Conservation (phyloP, 768 basidiomycete species). For the Rhizopogon vinicolor region DNA sequence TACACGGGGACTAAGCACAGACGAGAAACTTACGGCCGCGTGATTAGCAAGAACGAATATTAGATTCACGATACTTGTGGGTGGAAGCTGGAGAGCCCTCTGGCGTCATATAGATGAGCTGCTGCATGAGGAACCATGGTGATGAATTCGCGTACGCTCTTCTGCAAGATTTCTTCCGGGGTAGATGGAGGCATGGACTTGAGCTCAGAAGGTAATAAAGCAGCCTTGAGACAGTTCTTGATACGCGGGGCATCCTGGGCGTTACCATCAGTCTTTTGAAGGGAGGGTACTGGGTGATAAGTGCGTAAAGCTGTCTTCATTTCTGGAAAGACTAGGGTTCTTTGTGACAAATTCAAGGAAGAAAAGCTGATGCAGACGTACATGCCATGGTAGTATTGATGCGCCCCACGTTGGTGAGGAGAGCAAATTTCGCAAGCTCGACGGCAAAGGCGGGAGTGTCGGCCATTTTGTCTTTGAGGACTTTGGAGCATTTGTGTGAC, state of each 20-base stretch:
- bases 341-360: conserved; percentile 11
- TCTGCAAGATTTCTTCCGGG: conserved; percentile 68
- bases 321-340: conserved; percentile 73
- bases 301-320: conserved; percentile 89
- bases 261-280: conserved; percentile 85
- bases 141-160: conserved; percentile 44
- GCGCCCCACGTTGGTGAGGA: conserved; percentile 84
- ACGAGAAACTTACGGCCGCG: conserved; percentile 51
- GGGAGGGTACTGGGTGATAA: conserved; percentile 84
- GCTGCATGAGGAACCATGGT: conserved; percentile 4
- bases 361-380: conserved; percentile 31
- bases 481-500: conserved; percentile 82
- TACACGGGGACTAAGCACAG: conserved; percentile 5
- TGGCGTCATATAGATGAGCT: conserved; percentile 21
- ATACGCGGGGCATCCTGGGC: conserved; percentile 89
- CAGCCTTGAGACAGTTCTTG: conserved; percentile 86
- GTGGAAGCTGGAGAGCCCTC: conserved; percentile 60
- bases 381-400: conserved; percentile 93
- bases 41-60: conserved; percentile 82
- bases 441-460: conserved; percentile 74
- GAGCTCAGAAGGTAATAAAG: conserved; percentile 65
- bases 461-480: conserved; percentile 83
- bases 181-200: conserved; percentile 64
- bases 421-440: conserved; percentile 78
- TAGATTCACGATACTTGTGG: conserved; percentile 83